Evolutionary conservation across 257 asterid species (phyloP).

Genomic region (Solanum bulbocastanum): DNA sequence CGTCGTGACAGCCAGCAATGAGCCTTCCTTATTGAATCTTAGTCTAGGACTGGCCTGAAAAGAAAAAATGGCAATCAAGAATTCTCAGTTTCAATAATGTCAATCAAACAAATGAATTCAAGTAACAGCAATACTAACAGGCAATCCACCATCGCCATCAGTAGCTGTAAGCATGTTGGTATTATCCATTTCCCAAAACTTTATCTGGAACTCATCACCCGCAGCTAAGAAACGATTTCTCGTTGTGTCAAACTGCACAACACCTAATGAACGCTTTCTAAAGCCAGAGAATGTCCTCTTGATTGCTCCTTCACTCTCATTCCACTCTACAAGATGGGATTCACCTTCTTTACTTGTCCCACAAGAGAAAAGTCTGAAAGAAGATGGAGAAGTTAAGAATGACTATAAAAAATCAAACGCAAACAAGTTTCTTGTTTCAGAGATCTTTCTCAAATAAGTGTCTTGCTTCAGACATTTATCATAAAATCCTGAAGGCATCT

Average conservation of each 20-base stretch:
- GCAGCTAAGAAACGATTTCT: constrained; percentile 86
- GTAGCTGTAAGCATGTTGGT: constrained; percentile 50
- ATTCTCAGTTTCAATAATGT: background rate
- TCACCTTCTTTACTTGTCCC: constrained; percentile 96
- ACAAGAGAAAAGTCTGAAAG: constrained; percentile 81
- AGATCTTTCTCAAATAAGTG: background rate
- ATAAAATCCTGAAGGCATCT: background rate
- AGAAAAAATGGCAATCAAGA: constrained; percentile 1
- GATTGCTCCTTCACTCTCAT: constrained; percentile 92
- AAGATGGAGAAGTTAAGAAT: background rate
- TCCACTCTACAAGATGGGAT: constrained; percentile 93
- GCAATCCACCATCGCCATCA: constrained; percentile 88
- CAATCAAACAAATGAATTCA: background rate
- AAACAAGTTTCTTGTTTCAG: background rate
- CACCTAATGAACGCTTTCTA: constrained; percentile 81
- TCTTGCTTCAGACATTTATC: background rate
- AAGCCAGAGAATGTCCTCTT: constrained; percentile 76
- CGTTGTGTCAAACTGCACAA: constrained; percentile 82
- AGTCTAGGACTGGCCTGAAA: constrained; percentile 83
- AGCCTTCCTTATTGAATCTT: constrained; percentile 85
- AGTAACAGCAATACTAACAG: constrained; percentile 44
- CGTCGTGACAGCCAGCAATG: constrained; percentile 81
- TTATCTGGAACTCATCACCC: constrained; percentile 87
- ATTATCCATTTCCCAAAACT: constrained; percentile 93
- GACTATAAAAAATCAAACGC: background rate